A percentile compares a stretch with the other conserved stretches of the same genome.
phyloP scores from a whole-genome alignment of 2,329 filamentous ascomycete species.

The Hymenoscyphus repandus region DNA sequence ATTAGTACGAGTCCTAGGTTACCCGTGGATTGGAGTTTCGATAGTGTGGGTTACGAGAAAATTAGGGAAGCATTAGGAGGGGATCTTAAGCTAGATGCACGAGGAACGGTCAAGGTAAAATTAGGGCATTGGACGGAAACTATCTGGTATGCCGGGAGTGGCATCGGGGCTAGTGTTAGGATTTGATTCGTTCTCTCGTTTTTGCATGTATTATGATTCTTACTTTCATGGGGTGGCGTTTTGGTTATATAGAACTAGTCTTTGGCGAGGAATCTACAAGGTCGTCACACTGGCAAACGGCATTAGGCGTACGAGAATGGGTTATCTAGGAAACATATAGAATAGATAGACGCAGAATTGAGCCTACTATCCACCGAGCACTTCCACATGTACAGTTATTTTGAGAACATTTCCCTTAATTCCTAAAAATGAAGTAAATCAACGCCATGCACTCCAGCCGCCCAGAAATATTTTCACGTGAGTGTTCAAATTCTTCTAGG shows the following conservation, averaged over 20 bases:
- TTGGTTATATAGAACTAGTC: constrained; percentile 1
- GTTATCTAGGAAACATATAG: constrained; percentile 11
- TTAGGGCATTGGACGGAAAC: constrained; percentile 70
- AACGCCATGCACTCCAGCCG: constrained; percentile 63
- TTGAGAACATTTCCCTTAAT: no score
- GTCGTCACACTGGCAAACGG: background rate
- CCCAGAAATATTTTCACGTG: constrained; percentile 8
- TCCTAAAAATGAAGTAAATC: constrained; percentile 58
- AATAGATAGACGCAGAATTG: constrained; percentile 16
- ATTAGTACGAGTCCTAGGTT: constrained; percentile 66
- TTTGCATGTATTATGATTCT: background rate
- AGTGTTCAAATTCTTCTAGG: constrained; percentile 29
- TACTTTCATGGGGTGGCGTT: constrained; percentile 6
- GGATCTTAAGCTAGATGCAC: constrained; percentile 69
- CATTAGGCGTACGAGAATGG: background rate
- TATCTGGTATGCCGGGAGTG: constrained; percentile 64
- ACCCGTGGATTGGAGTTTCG: constrained; percentile 75
- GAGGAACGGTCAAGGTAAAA: constrained; percentile 68
- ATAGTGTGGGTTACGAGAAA: constrained; percentile 76
- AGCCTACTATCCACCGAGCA: no score
- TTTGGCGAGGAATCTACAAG: background rate
- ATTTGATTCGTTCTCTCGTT: constrained; percentile 32
- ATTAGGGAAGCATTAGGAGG: constrained; percentile 77
- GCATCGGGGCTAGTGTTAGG: constrained; percentile 62
- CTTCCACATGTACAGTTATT: no score